phyloP scores from a whole-genome alignment of 257 asterid species.

The Sherardia arvensis region DNA sequence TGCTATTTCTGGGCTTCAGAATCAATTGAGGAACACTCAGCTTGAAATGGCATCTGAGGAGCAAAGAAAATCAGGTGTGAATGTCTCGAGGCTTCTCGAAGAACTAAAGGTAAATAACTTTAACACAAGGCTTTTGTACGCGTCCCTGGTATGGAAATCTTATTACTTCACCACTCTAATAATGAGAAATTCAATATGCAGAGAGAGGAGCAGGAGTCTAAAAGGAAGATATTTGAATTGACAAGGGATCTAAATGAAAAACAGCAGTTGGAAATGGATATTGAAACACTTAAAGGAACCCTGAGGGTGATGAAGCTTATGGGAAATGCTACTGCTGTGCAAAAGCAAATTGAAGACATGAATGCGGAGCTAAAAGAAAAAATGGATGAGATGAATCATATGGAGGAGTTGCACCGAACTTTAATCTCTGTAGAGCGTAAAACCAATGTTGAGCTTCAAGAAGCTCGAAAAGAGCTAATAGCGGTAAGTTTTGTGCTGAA shows the following conservation, averaged over 20 bases:
- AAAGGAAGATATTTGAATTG: conserved; percentile 44
- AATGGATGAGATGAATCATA: conserved; percentile 26
- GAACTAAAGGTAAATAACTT: conserved; percentile 57
- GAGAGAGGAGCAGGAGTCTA: conserved; percentile 52
- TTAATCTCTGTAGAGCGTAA: conserved; percentile 25
- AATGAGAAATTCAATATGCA: conserved; percentile 24
- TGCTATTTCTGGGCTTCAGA: conserved; percentile 28
- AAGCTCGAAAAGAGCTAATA: conserved; percentile 22
- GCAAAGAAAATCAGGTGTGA: conserved; percentile 64
- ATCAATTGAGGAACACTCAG: conserved; percentile 53
- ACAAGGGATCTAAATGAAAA: conserved; percentile 28
- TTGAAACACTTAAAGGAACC: conserved; percentile 30
- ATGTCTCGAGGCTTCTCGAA: conserved; percentile 70
- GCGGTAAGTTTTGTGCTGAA: conserved; percentile 7
- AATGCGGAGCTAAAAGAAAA: conserved; percentile 24
- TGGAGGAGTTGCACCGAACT: conserved; percentile 18
- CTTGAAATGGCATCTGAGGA: conserved; percentile 78
- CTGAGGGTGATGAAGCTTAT: conserved; percentile 36
- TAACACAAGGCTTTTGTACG: not conserved
- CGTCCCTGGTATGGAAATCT: not conserved
- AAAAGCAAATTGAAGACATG: conserved; percentile 29
- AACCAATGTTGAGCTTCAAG: conserved; percentile 33
- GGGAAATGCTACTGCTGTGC: conserved; percentile 37
- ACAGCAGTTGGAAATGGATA: conserved; percentile 27
- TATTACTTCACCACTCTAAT: not conserved